Percentiles rank a stretch among this genome's conserved stretches.
These are phyloP conservation scores for Nakazawaea holstii DNA, from an alignment of 805 yeast species.

Conservation along the genomic window DNA sequence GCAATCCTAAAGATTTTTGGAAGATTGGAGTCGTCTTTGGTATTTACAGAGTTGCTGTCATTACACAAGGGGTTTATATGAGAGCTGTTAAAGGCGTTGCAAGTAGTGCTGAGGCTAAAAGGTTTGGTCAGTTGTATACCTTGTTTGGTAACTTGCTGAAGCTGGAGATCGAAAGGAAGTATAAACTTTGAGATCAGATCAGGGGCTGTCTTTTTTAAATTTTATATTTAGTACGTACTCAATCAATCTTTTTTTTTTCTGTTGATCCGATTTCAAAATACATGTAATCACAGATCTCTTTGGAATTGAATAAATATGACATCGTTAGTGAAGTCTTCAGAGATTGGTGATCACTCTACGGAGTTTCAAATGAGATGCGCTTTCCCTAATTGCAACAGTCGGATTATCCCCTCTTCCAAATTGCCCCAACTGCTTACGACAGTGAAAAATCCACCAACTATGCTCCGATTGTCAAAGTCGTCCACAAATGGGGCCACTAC, in stretches of 20 bases:
- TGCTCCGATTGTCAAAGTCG: slow-evolving; percentile 23
- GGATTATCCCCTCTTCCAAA: slow-evolving; percentile 3
- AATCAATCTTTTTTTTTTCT: background rate
- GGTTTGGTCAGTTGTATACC: slow-evolving; percentile 14
- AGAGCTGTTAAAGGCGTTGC: slow-evolving; percentile 37
- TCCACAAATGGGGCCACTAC: slow-evolving; percentile 30
- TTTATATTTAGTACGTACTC: too few relatives aligned
- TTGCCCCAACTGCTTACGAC: background rate
- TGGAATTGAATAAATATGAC: too few relatives aligned
- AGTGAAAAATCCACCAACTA: slow-evolving; percentile 2
- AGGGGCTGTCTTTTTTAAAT: too few relatives aligned
- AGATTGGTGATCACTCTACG: background rate
- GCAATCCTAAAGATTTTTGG: slow-evolving; percentile 39
- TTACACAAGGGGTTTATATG: slow-evolving; percentile 59
- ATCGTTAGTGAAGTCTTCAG: slow-evolving; percentile 3
- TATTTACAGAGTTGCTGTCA: slow-evolving; percentile 47
- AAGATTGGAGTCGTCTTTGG: slow-evolving; percentile 51
- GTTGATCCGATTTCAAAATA: background rate
- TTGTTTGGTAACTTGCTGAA: slow-evolving; percentile 7
- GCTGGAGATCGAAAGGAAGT: background rate
- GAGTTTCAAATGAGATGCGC: slow-evolving; percentile 6
- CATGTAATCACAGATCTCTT: too few relatives aligned
- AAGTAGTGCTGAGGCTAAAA: slow-evolving; percentile 8
- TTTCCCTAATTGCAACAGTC: slow-evolving; percentile 8
- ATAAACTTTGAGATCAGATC: slow-evolving; percentile 1